phyloP scores from a whole-genome alignment of 2,329 filamentous ascomycete species.

The Blastomyces gilchristii region DNA sequence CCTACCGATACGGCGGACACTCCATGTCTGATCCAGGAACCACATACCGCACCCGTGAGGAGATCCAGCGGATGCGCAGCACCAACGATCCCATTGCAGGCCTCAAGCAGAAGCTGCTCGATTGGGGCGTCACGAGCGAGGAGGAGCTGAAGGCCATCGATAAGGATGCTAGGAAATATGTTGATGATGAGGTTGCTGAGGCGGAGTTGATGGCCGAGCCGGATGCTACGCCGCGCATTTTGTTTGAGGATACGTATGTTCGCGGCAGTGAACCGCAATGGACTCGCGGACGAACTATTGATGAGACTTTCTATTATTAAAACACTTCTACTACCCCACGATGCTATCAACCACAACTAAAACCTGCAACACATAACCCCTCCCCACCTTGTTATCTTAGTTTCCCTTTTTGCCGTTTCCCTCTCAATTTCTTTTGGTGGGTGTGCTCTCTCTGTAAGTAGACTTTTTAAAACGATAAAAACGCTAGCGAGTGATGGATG shows the following conservation, averaged over 20 bases:
- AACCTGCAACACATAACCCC: neutral
- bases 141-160: conserved; percentile 94
- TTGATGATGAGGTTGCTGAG: conserved; percentile 80
- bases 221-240: conserved; percentile 66
- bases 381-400: too few relatives aligned
- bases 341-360: conserved; percentile 2
- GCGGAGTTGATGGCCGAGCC: conserved; percentile 82
- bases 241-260: conserved; percentile 96
- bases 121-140: conserved; percentile 85
- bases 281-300: conserved; percentile 74
- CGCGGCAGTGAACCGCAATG: conserved; percentile 76
- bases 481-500: too few relatives aligned
- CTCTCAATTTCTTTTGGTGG: too few relatives aligned
- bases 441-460: too few relatives aligned
- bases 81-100: conserved; percentile 98
- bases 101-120: conserved; percentile 93
- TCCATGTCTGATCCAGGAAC: conserved; percentile 99
- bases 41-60: conserved; percentile 97
- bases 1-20: conserved; percentile 98
- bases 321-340: conserved; percentile 14
- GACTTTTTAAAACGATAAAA: too few relatives aligned
- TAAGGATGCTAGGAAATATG: conserved; percentile 76
- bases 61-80: conserved; percentile 98
- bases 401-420: too few relatives aligned
- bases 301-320: conserved; percentile 82